Conservation (phyloP, 2,329 filamentous ascomycete genomes). For the Fusarium haematococcum region DNA sequence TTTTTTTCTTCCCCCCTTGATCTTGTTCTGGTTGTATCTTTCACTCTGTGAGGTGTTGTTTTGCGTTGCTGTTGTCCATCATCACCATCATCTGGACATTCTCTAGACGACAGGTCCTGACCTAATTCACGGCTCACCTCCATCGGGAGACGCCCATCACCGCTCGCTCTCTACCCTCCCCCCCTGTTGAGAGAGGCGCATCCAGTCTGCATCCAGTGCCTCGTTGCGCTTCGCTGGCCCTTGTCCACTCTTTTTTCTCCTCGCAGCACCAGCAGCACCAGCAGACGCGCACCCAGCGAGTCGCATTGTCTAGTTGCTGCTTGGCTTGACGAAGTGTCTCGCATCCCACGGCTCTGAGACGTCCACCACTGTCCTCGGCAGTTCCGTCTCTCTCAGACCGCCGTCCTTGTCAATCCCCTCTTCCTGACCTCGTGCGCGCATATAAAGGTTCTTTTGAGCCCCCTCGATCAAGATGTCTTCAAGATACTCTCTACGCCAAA, state of each 20-base stretch:
- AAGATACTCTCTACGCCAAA: constrained; percentile 54
- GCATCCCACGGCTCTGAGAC: neutral
- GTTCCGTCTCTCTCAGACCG: neutral
- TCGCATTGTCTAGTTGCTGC: neutral
- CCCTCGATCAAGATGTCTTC: constrained; percentile 48
- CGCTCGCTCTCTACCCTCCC: constrained; percentile 5
- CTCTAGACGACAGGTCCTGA: constrained; percentile 7
- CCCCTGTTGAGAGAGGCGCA: neutral
- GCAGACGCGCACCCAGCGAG: neutral
- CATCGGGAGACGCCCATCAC: constrained; percentile 19
- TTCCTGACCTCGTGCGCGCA: constrained; percentile 21
- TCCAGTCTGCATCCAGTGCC: neutral
- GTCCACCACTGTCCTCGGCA: neutral
- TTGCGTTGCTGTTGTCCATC: neutral
- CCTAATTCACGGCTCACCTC: neutral
- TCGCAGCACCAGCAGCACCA: neutral
- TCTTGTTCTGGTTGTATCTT: neutral
- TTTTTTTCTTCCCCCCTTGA: neutral
- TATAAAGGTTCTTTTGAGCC: constrained; percentile 40
- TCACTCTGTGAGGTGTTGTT: neutral
- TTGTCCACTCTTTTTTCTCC: constrained; percentile 1
- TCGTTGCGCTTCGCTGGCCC: constrained; percentile 1
- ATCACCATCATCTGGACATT: neutral
- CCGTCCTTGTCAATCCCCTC: constrained; percentile 10
- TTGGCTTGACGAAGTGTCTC: neutral